Conservation (phyloP, 306 rosid species). For the Begonia fuchsioides region DNA sequence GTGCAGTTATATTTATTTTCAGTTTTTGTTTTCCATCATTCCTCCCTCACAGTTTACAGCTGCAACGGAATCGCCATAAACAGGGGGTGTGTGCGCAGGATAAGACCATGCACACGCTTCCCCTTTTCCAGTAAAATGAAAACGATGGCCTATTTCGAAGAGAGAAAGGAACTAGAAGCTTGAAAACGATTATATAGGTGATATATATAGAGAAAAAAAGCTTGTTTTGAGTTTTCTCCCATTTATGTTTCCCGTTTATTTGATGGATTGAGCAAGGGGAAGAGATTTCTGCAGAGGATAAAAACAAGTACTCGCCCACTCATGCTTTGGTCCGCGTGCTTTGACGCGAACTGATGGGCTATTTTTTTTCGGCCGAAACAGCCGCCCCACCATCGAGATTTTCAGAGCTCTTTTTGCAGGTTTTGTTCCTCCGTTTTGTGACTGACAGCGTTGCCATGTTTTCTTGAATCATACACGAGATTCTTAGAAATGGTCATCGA, state of each 20-base stretch:
- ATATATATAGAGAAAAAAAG: background rate
- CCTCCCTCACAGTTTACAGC: conserved; percentile 45
- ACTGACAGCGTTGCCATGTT: conserved; percentile 25
- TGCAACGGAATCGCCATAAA: conserved; percentile 39
- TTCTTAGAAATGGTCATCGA: conserved; percentile 10
- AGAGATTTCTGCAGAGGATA: conserved; percentile 32
- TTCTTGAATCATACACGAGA: conserved; percentile 12
- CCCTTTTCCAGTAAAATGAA: conserved; percentile 12
- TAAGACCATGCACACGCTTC: conserved; percentile 53
- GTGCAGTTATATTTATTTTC: conserved; percentile 9
- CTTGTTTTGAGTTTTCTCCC: conserved; percentile 6
- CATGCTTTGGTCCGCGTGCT: conserved; percentile 82
- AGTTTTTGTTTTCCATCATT: background rate
- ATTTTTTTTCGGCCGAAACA: conserved; percentile 15
- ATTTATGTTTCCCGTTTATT: conserved; percentile 6
- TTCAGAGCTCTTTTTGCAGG: conserved; percentile 41
- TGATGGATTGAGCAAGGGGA: conserved; percentile 6
- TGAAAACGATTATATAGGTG: background rate
- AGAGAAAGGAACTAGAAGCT: background rate
- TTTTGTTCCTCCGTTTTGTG: conserved; percentile 41
- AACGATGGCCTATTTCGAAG: background rate
- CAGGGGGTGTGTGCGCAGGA: conserved; percentile 41
- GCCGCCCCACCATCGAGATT: conserved; percentile 30
- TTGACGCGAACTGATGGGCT: conserved; percentile 40
- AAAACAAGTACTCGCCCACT: conserved; percentile 34